Percentiles rank a stretch among this genome's conserved stretches.
Evolutionary conservation across 805 yeast genomes (phyloP).

Genomic region (Hermanozyma aechmeae): DNA sequence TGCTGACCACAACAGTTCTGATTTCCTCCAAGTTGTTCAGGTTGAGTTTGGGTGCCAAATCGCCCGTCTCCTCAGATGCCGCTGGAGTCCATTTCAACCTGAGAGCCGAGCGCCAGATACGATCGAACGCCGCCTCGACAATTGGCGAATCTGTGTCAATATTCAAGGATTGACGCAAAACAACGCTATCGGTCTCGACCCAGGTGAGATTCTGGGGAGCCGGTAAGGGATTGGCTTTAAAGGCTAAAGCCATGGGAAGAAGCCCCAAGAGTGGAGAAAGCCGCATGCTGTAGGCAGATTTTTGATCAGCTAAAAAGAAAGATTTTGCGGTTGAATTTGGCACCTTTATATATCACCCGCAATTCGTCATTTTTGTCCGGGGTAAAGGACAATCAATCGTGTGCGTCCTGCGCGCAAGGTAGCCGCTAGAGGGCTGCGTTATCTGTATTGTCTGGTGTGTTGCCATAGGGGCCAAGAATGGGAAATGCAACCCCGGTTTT

Average conservation of each 20-base stretch:
- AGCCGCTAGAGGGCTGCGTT: no score
- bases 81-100: slow-evolving; percentile 25
- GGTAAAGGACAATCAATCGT: no score
- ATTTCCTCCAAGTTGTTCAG: neutral
- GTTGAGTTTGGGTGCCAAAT: neutral
- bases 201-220: slow-evolving; percentile 14
- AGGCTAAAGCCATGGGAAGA: slow-evolving; percentile 6
- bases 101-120: slow-evolving; percentile 10
- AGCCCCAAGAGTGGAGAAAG: no score
- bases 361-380: no score
- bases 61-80: slow-evolving; percentile 13
- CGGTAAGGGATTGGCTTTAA: slow-evolving; percentile 15
- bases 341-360: no score
- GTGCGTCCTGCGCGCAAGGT: no score
- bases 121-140: slow-evolving; percentile 15
- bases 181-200: slow-evolving; percentile 7
- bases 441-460: no score
- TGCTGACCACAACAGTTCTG: slow-evolving; percentile 3
- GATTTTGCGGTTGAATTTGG: no score
- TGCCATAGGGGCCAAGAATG: no score
- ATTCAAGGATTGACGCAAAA: neutral
- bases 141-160: slow-evolving; percentile 4
- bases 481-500: no score
- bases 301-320: no score
- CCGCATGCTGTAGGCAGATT: no score